Evolutionary conservation across 148 eudicot genomes (phyloP).

Genomic region (Beta vulgaris): DNA sequence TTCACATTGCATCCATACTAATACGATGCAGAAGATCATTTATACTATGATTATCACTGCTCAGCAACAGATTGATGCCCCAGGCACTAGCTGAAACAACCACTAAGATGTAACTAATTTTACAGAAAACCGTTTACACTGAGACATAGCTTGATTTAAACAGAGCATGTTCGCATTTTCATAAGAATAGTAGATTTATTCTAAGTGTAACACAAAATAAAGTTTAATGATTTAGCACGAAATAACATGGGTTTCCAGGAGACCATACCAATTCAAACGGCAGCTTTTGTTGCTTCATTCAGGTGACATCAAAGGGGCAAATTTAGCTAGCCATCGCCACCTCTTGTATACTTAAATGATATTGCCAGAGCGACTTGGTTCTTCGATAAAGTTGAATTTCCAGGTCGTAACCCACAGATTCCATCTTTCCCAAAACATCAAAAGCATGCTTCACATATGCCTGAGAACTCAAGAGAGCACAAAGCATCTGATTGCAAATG

Average conservation of each 20-base stretch:
- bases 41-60: neutral
- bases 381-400: slow-evolving; percentile 32
- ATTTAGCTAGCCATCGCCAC: slow-evolving; percentile 6
- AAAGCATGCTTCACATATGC: slow-evolving; percentile 36
- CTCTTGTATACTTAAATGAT: slow-evolving; percentile 24
- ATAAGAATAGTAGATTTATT: neutral
- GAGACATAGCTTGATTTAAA: neutral
- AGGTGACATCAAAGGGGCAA: neutral
- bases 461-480: slow-evolving; percentile 39
- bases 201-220: neutral
- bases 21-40: neutral
- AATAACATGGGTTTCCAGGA: neutral
- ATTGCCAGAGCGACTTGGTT: slow-evolving; percentile 45
- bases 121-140: neutral
- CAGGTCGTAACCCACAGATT: slow-evolving; percentile 49
- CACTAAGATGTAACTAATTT: neutral
- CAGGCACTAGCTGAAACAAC: neutral
- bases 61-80: neutral
- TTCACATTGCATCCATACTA: neutral
- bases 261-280: neutral
- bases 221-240: neutral
- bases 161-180: neutral
- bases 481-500: slow-evolving; percentile 50
- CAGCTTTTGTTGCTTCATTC: neutral
- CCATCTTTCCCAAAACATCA: slow-evolving; percentile 57